Evolutionary conservation across 78 protist genomes (phyloP).

Genomic region (Dictyostelium intermedium): DNA sequence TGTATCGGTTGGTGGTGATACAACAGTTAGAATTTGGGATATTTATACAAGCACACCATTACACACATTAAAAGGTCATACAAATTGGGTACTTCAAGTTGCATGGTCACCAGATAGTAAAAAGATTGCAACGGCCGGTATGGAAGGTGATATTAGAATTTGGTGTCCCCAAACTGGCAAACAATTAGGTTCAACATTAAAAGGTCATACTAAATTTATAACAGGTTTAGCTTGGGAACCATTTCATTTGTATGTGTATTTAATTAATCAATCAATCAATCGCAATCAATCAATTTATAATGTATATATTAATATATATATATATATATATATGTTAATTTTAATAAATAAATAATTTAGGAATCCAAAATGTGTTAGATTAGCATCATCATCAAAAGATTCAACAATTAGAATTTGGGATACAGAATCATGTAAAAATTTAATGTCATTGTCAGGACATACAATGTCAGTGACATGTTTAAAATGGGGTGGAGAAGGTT

Average conservation of each 20-base stretch:
- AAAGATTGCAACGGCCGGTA: slow-evolving; percentile 92
- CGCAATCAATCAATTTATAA: neutral
- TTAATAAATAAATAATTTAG: neutral
- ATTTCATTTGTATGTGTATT: slow-evolving; percentile 78
- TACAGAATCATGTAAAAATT: slow-evolving; percentile 9
- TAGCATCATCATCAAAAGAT: slow-evolving; percentile 94
- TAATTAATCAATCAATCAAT: too few relatives aligned
- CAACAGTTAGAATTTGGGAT: slow-evolving; percentile 97
- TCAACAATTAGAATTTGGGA: slow-evolving; percentile 94
- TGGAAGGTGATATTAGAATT: slow-evolving; percentile 85
- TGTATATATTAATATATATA: neutral
- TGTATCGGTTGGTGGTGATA: slow-evolving; percentile 94
- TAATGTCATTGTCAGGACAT: slow-evolving; percentile 91
- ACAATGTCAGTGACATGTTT: slow-evolving; percentile 93
- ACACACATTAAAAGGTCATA: slow-evolving; percentile 89
- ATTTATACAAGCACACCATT: slow-evolving; percentile 90
- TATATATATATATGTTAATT: too few relatives aligned
- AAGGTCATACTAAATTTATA: slow-evolving; percentile 90
- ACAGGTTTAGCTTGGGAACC: slow-evolving; percentile 98
- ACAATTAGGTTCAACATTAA: slow-evolving; percentile 32
- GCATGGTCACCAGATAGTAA: slow-evolving; percentile 96
- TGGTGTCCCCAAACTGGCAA: slow-evolving; percentile 89
- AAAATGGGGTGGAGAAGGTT: slow-evolving; percentile 97
- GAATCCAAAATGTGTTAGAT: slow-evolving; percentile 82
- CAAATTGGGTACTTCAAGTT: slow-evolving; percentile 92